Percentiles rank a stretch among this genome's conserved stretches.
Evolutionary conservation across 2,329 filamentous ascomycete genomes (phyloP).

Genomic region (Purpureocillium takamizusanense): DNA sequence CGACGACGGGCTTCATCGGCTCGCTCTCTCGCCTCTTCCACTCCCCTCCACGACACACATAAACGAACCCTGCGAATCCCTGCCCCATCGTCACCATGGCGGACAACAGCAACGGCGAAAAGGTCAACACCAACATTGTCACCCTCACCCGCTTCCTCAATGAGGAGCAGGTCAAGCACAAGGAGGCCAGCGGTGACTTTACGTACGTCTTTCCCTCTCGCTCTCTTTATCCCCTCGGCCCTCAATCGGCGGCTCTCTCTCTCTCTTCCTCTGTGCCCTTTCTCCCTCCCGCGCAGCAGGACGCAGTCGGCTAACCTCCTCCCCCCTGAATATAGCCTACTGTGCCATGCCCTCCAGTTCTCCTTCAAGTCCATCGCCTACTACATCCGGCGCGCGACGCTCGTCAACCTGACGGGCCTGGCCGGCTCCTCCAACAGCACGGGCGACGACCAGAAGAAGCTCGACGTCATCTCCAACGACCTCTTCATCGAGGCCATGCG

Average conservation of each 20-base stretch:
- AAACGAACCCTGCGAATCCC: background rate
- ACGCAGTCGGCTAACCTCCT: no score
- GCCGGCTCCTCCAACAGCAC: constrained; percentile 92
- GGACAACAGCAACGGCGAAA: constrained; percentile 47
- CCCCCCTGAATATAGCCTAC: constrained; percentile 65
- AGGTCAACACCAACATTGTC: constrained; percentile 92
- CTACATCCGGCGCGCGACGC: constrained; percentile 91
- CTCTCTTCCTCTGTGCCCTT: no score
- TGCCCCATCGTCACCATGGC: constrained; percentile 17
- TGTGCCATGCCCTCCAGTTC: constrained; percentile 97
- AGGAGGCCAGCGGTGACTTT: constrained; percentile 95
- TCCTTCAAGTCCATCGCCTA: constrained; percentile 99
- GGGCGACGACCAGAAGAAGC: constrained; percentile 98
- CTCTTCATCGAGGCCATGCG: constrained; percentile 94
- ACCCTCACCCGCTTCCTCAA: constrained; percentile 93
- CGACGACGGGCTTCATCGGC: no score
- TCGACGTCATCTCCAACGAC: constrained; percentile 98
- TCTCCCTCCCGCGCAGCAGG: no score
- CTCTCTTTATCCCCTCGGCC: background rate
- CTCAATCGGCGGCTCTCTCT: no score
- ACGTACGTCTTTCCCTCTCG: constrained; percentile 53
- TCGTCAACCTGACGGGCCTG: constrained; percentile 92
- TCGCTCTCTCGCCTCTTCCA: no score
- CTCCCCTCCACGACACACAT: no score
- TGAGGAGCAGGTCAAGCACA: constrained; percentile 88